Conservation (phyloP, 768 basidiomycete species). For the Kwoniella dendrophila region DNA sequence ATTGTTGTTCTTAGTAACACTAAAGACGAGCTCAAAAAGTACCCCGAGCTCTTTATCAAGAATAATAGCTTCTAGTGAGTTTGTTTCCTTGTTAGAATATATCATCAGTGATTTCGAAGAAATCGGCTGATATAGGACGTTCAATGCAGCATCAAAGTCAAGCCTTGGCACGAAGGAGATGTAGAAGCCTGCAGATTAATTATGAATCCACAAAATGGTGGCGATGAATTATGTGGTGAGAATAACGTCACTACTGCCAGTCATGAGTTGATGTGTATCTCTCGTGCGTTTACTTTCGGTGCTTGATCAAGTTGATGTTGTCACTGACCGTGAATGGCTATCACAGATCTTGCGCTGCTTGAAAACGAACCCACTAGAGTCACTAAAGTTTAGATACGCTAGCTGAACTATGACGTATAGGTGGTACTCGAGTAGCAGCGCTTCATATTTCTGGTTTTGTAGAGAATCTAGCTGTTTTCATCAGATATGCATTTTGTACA, state of each 20-base stretch:
- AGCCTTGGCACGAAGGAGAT: background rate
- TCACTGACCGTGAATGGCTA: too few species aligned
- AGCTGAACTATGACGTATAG: too few species aligned
- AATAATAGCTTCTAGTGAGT: constrained; percentile 1
- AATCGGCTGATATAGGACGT: background rate
- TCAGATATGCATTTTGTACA: too few species aligned
- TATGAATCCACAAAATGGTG: background rate
- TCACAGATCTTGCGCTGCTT: background rate
- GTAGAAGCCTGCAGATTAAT: background rate
- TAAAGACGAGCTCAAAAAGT: too few species aligned
- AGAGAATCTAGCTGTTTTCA: too few species aligned
- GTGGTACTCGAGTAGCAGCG: too few species aligned
- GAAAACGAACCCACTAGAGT: background rate
- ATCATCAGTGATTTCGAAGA: background rate
- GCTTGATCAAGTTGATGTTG: background rate
- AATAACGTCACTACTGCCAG: background rate
- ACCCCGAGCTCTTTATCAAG: background rate
- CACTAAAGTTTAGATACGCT: too few species aligned
- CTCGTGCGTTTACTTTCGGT: background rate
- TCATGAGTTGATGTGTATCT: background rate
- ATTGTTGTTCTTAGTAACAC: too few species aligned
- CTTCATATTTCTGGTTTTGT: too few species aligned
- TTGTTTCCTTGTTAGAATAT: background rate
- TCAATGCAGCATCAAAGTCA: background rate
- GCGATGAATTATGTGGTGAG: background rate